A percentile compares a stretch with the other conserved stretches of the same genome.
Conservation (phyloP, 345 rosid genomes). For the Kandelia obovata region DNA sequence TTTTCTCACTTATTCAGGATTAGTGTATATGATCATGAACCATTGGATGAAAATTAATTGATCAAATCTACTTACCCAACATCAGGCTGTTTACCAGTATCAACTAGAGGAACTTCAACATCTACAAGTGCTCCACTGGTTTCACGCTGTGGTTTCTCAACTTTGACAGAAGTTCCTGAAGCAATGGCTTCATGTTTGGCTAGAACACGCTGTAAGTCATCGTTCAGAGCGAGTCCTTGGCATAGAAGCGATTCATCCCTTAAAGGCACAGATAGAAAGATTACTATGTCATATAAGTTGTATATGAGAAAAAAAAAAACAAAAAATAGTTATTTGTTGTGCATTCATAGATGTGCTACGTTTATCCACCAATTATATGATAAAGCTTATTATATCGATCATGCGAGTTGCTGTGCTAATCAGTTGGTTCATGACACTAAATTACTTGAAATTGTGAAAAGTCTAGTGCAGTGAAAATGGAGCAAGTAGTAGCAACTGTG, state of each 20-base stretch:
- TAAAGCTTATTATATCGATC: neutral
- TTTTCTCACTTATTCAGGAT: too few relatives aligned
- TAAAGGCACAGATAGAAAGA: conserved; percentile 16
- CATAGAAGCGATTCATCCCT: conserved; percentile 91
- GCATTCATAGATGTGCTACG: neutral
- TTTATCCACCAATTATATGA: neutral
- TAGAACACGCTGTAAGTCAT: conserved; percentile 90
- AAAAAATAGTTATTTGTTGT: neutral
- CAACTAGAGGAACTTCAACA: conserved; percentile 66
- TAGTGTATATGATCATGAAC: too few relatives aligned
- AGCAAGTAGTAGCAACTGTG: neutral
- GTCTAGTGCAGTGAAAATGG: neutral
- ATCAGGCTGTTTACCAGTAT: conserved; percentile 58
- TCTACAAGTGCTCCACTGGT: conserved; percentile 54
- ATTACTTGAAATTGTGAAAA: too few relatives aligned
- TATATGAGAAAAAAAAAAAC: too few relatives aligned
- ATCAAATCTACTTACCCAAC: conserved; percentile 42
- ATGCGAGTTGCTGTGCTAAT: conserved; percentile 1
- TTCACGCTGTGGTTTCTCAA: conserved; percentile 51
- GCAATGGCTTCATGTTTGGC: conserved; percentile 84
- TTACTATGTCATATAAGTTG: neutral
- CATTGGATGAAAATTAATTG: conserved; percentile 2
- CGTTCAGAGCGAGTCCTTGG: conserved; percentile 90
- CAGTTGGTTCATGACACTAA: neutral
- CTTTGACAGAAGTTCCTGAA: conserved; percentile 52